Evolutionary conservation across 2,329 filamentous ascomycete species (phyloP), one percentile per base, ranked within the genome.

Genomic region (Nigrospora oryzae): DNA sequence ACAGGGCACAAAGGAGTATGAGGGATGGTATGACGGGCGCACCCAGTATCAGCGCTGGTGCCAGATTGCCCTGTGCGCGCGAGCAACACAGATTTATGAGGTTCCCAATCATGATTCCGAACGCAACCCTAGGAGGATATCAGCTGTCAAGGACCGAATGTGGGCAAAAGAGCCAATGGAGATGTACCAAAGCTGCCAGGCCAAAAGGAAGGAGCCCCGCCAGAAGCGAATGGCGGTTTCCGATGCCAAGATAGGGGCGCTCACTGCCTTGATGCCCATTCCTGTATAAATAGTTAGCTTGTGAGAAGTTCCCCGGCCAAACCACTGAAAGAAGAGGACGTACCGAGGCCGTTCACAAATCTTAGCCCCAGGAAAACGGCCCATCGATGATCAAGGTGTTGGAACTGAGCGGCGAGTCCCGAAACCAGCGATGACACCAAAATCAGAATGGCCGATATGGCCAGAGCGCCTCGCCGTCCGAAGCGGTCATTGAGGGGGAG

Each of bases 181-280:
- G n/a, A n/a, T 47, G 2, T 47, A 59, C 66, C 67, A 70, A 3
- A 73, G 54, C 36, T 73, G 70, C 69, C 70, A 73, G 5, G 66
- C 67, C 0, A 73, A 58, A 14, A 71, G 68, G 2, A 66, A 67
- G 12, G 67, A 69, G 2, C 70, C 70, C 53, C 70, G 60, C 70
- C 70, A 73, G 48, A 66, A 71, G 0, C 68, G 66, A 14, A 71
- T 61, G 0, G 69, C 66, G 0, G 68, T 71, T 51, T 73, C 70
- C 8, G 66, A 67, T 3, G 69, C 69, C 2, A 73, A 58, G 14
- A 73, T 70, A 1, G 70, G 66, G 0, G 69, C 68, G 34, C 68
- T 73, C 32, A 72, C 68, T 0, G 70, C 70, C 48, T 73, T 73
- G 23, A 73, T 62, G 0, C 70, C 70, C 70, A 73, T 73, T 1